phyloP scores from a whole-genome alignment of 176 grass and related monocot genomes.

The Thalia dealbata region DNA sequence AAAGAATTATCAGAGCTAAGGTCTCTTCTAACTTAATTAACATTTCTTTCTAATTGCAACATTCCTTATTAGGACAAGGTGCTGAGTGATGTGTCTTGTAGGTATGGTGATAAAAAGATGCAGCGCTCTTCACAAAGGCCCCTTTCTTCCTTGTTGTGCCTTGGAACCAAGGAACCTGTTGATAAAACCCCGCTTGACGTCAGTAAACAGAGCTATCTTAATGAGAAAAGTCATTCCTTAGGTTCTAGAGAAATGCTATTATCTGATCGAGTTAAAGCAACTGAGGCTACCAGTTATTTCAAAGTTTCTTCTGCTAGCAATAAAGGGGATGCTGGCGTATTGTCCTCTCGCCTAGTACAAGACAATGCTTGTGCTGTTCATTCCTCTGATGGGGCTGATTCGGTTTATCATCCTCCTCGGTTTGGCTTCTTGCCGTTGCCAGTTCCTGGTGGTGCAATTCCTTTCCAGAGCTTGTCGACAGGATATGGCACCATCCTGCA shows the following conservation, averaged over 20 bases:
- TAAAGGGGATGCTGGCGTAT: slow-evolving; percentile 19
- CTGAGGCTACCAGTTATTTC: slow-evolving; percentile 24
- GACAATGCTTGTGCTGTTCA: slow-evolving; percentile 37
- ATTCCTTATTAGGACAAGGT: not conserved
- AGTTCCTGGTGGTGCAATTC: slow-evolving; percentile 51
- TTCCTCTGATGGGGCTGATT: slow-evolving; percentile 35
- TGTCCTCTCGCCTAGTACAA: slow-evolving; percentile 32
- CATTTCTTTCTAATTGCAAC: not conserved
- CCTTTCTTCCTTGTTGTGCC: slow-evolving; percentile 26
- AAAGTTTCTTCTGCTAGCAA: slow-evolving; percentile 31
- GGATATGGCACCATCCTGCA: slow-evolving; percentile 49
- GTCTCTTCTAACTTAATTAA: not conserved
- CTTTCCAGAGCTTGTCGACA: slow-evolving; percentile 32
- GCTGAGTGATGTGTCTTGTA: slow-evolving; percentile 18
- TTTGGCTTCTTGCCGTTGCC: slow-evolving; percentile 71
- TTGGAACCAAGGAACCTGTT: slow-evolving; percentile 27
- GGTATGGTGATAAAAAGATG: slow-evolving; percentile 65
- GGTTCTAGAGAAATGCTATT: slow-evolving; percentile 21
- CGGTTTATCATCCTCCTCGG: slow-evolving; percentile 23
- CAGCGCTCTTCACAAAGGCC: slow-evolving; percentile 32
- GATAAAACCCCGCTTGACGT: slow-evolving; percentile 5
- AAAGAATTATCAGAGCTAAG: not conserved
- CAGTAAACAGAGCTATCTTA: not conserved
- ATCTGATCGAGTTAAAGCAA: slow-evolving; percentile 25
- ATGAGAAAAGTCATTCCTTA: slow-evolving; percentile 23